Conservation (phyloP, 345 rosid genomes). For the Eucalyptus caleyi region DNA sequence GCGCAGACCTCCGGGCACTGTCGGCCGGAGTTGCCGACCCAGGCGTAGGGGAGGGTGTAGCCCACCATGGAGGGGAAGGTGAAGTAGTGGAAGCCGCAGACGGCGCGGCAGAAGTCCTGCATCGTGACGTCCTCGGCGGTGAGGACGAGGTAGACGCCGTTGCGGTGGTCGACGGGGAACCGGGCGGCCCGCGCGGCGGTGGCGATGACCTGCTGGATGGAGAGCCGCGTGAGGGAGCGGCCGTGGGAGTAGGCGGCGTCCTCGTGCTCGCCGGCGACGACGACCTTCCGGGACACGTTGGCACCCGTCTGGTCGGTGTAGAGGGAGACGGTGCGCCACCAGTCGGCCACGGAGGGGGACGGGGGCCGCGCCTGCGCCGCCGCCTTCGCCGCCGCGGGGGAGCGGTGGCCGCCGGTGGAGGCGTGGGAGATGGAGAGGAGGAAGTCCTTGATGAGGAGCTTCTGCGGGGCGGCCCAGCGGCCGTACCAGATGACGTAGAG, state of each 20-base stretch:
- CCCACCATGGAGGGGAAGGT: slow-evolving; percentile 97
- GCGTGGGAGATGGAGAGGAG: slow-evolving; percentile 63
- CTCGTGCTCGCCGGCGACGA: slow-evolving; percentile 61
- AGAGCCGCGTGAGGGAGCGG: slow-evolving; percentile 48
- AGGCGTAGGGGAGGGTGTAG: slow-evolving; percentile 92
- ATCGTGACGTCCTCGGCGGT: slow-evolving; percentile 66
- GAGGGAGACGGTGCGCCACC: slow-evolving; percentile 89
- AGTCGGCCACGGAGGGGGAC: slow-evolving; percentile 60
- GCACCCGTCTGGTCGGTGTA: slow-evolving; percentile 96
- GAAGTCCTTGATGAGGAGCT: slow-evolving; percentile 67
- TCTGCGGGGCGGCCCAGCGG: slow-evolving; percentile 46
- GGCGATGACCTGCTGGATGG: slow-evolving; percentile 73
- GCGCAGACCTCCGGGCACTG: slow-evolving; percentile 97
- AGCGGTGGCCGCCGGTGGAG: neutral
- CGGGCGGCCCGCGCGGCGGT: slow-evolving; percentile 54
- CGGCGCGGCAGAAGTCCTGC: slow-evolving; percentile 92
- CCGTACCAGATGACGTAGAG: slow-evolving; percentile 95
- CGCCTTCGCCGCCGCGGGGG: neutral
- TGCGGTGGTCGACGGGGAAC: slow-evolving; percentile 72
- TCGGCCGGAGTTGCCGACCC: slow-evolving; percentile 81
- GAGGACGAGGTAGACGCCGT: slow-evolving; percentile 76
- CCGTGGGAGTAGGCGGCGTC: slow-evolving; percentile 62
- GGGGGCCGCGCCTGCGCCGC: neutral
- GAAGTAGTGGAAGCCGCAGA: slow-evolving; percentile 94
- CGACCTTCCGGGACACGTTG: slow-evolving; percentile 56